Percentiles rank a stretch among this genome's conserved stretches.
These are phyloP conservation scores for Mucor plumbeus DNA, from an alignment of 371 early-diverging fungal species.

Conservation along the genomic window DNA sequence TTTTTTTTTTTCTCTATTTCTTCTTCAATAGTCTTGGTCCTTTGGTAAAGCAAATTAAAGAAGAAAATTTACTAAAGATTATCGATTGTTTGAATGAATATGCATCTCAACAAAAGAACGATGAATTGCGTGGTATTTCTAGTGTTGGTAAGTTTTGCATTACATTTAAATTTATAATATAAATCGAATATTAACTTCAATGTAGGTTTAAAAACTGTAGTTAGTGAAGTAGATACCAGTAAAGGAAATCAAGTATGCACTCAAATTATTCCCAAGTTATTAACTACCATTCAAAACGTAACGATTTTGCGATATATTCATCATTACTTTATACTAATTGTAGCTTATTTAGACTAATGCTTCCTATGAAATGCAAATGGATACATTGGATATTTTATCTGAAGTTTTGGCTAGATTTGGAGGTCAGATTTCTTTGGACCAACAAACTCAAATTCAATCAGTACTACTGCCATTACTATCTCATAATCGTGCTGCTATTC, in stretches of 20 bases:
- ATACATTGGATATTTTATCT: slow-evolving; percentile 83
- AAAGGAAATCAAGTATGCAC: slow-evolving; percentile 61
- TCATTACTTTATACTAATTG: not conserved
- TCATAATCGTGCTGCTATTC: slow-evolving; percentile 78
- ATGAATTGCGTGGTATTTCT: slow-evolving; percentile 78
- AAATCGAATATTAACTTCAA: too few relatives aligned
- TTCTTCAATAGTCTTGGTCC: slow-evolving; percentile 69
- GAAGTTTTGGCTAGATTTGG: slow-evolving; percentile 84
- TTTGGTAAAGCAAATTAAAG: slow-evolving; percentile 74
- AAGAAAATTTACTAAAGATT: slow-evolving; percentile 69
- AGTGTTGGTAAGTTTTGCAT: slow-evolving; percentile 64
- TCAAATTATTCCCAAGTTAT: slow-evolving; percentile 67
- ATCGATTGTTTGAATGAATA: slow-evolving; percentile 70
- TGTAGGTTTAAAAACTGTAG: slow-evolving; percentile 77
- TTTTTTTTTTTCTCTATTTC: too few relatives aligned
- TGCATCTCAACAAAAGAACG: slow-evolving; percentile 59
- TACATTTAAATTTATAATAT: not conserved
- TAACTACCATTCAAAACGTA: slow-evolving; percentile 65
- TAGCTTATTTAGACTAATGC: slow-evolving; percentile 36
- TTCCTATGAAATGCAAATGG: slow-evolving; percentile 80
- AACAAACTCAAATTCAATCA: slow-evolving; percentile 65
- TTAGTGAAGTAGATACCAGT: slow-evolving; percentile 62
- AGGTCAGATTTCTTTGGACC: slow-evolving; percentile 52
- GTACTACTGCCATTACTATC: slow-evolving; percentile 71
- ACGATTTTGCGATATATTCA: not conserved